Evolutionary conservation across 305 asterid genomes (phyloP).

Genomic region (Caryopteris hybrid): DNA sequence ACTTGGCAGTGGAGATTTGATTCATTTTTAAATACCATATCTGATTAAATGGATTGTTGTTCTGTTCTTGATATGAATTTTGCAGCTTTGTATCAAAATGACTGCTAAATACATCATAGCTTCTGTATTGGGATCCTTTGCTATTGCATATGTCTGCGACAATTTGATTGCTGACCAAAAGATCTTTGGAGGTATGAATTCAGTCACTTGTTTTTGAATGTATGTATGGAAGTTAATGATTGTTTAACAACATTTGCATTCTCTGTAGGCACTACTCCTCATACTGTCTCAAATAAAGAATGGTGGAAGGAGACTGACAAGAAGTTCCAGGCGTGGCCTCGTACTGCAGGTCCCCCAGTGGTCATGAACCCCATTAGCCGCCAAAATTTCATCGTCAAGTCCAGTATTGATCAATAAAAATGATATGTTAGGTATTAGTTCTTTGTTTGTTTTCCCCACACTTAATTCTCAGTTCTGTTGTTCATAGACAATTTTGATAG

Average conservation of each 20-base stretch:
- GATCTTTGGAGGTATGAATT: constrained; percentile 24
- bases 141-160: constrained; percentile 52
- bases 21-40: not conserved
- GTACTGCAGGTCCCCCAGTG: constrained; percentile 97
- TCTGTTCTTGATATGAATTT: constrained; percentile 2
- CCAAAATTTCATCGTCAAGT: constrained; percentile 71
- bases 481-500: too few relatives aligned
- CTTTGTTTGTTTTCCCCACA: not conserved
- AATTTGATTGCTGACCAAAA: constrained; percentile 47
- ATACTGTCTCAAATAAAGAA: constrained; percentile 50
- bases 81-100: constrained; percentile 43
- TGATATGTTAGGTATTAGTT: not conserved
- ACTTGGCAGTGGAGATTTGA: not conserved
- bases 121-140: constrained; percentile 42
- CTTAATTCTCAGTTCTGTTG: too few relatives aligned
- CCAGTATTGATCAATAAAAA: constrained; percentile 41
- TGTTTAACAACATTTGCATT: not conserved
- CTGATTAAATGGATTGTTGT: not conserved
- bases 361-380: constrained; percentile 94
- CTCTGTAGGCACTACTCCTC: constrained; percentile 63
- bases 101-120: constrained; percentile 38
- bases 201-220: not conserved
- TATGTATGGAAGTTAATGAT: not conserved
- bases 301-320: constrained; percentile 87
- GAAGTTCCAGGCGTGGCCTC: constrained; percentile 97